These are phyloP conservation scores for Penicillium egyptiacum DNA, from an alignment of 495 filamentous ascomycete species.

Conservation along the genomic window DNA sequence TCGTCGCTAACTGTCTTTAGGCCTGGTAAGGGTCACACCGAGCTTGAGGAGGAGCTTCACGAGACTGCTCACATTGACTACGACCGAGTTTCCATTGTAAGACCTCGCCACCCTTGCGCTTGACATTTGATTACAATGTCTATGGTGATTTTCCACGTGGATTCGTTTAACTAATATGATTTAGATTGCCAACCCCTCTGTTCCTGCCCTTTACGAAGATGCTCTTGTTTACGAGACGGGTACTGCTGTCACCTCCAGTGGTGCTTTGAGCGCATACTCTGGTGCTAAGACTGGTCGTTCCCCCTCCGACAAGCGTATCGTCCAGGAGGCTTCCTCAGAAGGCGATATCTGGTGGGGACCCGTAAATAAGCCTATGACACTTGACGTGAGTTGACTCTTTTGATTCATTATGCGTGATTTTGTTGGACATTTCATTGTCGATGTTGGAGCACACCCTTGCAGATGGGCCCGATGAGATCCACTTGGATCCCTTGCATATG, in stretches of 20 bases:
- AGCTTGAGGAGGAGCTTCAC: constrained; percentile 95
- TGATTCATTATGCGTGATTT: constrained; percentile 23
- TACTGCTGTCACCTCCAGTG: constrained; percentile 92
- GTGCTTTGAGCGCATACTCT: constrained; percentile 94
- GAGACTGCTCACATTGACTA: constrained; percentile 99
- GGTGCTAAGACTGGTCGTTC: constrained; percentile 97
- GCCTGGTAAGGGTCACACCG: constrained; percentile 83
- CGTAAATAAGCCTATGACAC: constrained; percentile 98
- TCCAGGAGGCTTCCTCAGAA: constrained; percentile 85
- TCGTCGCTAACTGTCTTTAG: constrained; percentile 50
- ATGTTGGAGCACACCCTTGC: constrained; percentile 28
- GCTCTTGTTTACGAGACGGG: constrained; percentile 98
- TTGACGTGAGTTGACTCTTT: constrained; percentile 72
- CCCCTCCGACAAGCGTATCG: constrained; percentile 94
- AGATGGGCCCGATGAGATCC: constrained; percentile 29
- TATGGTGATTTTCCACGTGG: not conserved
- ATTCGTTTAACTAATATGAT: constrained; percentile 18
- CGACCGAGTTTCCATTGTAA: constrained; percentile 94
- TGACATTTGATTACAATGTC: constrained; percentile 12
- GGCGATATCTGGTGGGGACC: constrained; percentile 97
- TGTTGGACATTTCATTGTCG: constrained; percentile 18
- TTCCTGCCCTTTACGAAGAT: constrained; percentile 97
- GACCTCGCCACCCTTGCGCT: constrained; percentile 23
- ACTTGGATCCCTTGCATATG: constrained; percentile 31
- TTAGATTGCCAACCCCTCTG: constrained; percentile 86